Conservation (phyloP, 1,284 basidiomycete species). For the Amylostereum areolatum region DNA sequence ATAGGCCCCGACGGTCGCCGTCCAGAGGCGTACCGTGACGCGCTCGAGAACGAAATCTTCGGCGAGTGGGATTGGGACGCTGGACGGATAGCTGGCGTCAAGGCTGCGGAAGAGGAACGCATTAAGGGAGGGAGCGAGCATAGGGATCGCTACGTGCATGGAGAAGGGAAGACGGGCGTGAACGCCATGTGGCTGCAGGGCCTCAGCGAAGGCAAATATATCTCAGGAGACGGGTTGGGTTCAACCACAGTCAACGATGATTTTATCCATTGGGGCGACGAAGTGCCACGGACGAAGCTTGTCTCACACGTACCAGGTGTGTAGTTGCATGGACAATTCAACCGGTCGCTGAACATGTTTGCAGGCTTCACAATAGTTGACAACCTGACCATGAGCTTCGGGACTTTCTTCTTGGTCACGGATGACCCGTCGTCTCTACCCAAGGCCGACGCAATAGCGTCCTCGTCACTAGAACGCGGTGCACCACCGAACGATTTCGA, state of each 20-base stretch:
- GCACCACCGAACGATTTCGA: constrained; percentile 50
- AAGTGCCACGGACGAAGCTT: constrained; percentile 45
- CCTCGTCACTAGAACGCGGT: constrained; percentile 28
- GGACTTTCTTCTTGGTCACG: constrained; percentile 63
- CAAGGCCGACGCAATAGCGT: constrained; percentile 40
- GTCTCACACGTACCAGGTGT: constrained; percentile 57
- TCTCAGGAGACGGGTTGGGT: constrained; percentile 18
- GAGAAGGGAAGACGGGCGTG: constrained; percentile 22
- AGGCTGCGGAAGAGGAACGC: constrained; percentile 13
- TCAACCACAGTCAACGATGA: constrained; percentile 43
- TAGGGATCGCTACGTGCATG: constrained; percentile 20
- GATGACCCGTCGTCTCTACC: constrained; percentile 50
- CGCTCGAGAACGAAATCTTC: constrained; percentile 53
- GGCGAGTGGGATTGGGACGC: constrained; percentile 64
- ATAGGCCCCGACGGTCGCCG: constrained; percentile 42
- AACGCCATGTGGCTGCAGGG: constrained; percentile 31
- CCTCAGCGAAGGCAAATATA: constrained; percentile 16
- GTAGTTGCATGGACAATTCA: constrained; percentile 8
- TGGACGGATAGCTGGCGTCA: constrained; percentile 44
- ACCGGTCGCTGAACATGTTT: constrained; percentile 3
- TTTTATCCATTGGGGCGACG: constrained; percentile 43
- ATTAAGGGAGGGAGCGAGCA: constrained; percentile 11
- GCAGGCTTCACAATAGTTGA: constrained; percentile 79
- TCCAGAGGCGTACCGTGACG: constrained; percentile 41
- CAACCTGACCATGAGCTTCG: constrained; percentile 64